A percentile compares a stretch with the other conserved stretches of the same genome.
Conservation (phyloP, 2,329 filamentous ascomycete genomes). For the Aureobasidium lini region DNA sequence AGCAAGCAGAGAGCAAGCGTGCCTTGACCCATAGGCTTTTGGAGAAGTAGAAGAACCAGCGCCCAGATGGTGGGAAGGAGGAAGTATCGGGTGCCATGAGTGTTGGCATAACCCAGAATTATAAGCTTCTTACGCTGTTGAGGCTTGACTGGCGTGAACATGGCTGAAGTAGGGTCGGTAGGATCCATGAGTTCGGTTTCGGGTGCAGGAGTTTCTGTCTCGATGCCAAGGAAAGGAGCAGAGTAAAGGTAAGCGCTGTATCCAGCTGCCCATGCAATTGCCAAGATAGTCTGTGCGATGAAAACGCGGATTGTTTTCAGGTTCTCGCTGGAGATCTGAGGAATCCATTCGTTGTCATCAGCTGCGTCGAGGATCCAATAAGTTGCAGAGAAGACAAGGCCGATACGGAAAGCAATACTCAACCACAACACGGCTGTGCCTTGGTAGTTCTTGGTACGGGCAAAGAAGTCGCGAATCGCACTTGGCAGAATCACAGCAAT, state of each 20-base stretch:
- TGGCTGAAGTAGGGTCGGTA: slow-evolving; percentile 25
- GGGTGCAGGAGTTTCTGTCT: slow-evolving; percentile 29
- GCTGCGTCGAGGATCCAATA: slow-evolving; percentile 90
- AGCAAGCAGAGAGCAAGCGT: slow-evolving; percentile 75
- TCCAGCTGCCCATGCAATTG: slow-evolving; percentile 73
- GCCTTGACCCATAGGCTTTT: slow-evolving; percentile 91
- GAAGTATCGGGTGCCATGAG: slow-evolving; percentile 85
- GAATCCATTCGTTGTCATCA: slow-evolving; percentile 76
- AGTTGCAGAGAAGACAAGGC: slow-evolving; percentile 64
- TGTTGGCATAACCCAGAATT: slow-evolving; percentile 84
- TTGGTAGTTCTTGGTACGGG: slow-evolving; percentile 77
- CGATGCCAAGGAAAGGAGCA: slow-evolving; percentile 73
- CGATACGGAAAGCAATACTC: slow-evolving; percentile 66
- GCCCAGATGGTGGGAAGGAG: slow-evolving; percentile 74
- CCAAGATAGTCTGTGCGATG: slow-evolving; percentile 72
- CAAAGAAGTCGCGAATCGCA: slow-evolving; percentile 72
- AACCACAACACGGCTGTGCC: slow-evolving; percentile 81
- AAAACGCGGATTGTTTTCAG: slow-evolving; percentile 70
- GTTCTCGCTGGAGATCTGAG: slow-evolving; percentile 47
- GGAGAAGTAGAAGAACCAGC: slow-evolving; percentile 67
- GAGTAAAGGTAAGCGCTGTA: slow-evolving; percentile 80
- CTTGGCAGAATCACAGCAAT: slow-evolving; percentile 64
- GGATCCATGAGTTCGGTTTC: slow-evolving; percentile 35
- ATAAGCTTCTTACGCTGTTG: slow-evolving; percentile 40
- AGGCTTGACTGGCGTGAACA: slow-evolving; percentile 30